Evolutionary conservation across 2,329 filamentous ascomycete species (phyloP).

Genomic region (Gyromitra esculenta): DNA sequence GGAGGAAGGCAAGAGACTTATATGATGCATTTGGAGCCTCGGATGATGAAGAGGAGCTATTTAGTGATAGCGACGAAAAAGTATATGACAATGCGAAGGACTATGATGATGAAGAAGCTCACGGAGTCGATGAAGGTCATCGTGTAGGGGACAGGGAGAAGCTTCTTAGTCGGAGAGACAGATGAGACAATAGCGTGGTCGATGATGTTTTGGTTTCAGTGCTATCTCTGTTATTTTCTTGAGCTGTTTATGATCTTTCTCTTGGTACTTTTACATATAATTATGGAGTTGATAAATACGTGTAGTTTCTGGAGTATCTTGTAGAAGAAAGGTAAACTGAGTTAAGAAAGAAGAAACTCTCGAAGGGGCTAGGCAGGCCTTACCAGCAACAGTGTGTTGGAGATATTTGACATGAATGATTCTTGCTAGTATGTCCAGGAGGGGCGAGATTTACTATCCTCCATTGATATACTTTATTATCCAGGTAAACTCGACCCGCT

Average conservation of each 20-base stretch:
- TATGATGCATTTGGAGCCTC: slow-evolving; percentile 98
- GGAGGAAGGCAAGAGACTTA: slow-evolving; percentile 80
- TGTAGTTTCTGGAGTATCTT: slow-evolving; percentile 14
- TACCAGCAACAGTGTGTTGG: too few relatives aligned
- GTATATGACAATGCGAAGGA: slow-evolving; percentile 58
- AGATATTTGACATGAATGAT: too few relatives aligned
- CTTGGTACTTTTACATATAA: slow-evolving; percentile 8
- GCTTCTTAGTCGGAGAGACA: slow-evolving; percentile 42
- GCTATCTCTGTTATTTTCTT: not conserved
- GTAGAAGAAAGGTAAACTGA: not conserved
- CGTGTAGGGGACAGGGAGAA: slow-evolving; percentile 52
- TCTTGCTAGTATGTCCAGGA: too few relatives aligned
- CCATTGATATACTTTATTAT: too few relatives aligned
- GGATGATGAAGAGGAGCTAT: slow-evolving; percentile 75
- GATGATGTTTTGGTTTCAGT: slow-evolving; percentile 3
- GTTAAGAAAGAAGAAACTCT: too few relatives aligned
- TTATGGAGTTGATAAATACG: slow-evolving; percentile 10
- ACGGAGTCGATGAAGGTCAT: slow-evolving; percentile 56
- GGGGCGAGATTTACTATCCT: too few relatives aligned
- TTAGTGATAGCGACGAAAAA: slow-evolving; percentile 62
- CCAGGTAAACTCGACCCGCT: too few relatives aligned
- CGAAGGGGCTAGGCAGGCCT: too few relatives aligned
- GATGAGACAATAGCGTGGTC: slow-evolving; percentile 3
- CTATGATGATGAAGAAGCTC: slow-evolving; percentile 56
- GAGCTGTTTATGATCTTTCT: slow-evolving; percentile 2